Evolutionary conservation across 2,329 filamentous ascomycete genomes (phyloP), one percentile per base, ranked within the genome.

Genomic region (Arthrobotrys pseudoclavata): DNA sequence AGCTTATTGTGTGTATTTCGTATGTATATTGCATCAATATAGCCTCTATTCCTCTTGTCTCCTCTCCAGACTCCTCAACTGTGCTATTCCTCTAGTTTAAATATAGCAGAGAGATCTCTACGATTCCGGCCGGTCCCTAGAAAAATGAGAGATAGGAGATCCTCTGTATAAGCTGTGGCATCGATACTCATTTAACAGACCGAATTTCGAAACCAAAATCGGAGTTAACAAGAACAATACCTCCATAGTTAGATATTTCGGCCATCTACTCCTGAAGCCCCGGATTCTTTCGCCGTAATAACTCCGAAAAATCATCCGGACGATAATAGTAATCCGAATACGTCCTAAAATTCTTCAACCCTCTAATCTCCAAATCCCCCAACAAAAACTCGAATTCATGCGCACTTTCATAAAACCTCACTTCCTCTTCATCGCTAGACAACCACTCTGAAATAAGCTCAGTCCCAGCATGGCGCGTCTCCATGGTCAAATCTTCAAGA

Each of bases 371-470:
- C 20, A 60, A 7, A 1, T 42, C 20, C 18, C 55, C 55, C 6
- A 60, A 15, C 22, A 60, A 29, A n/a, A 60, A 60, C 18, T n/a
- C 3, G 5, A 42, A 60, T 34, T 60, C 34, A 3, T 57, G 12
- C n/a, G 42, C 34, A n/a, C 20, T 60, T 15, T n/a, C 18, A 42
- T 1, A 10, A 9, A 42, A 18, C 3, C 12, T 42, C 3, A 60
- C 20, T n/a, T 60, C 55, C 18, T 60, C 55, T 4, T 60, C 55
- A 5, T 60, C 34, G n/a, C 26, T 34, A 6, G 18, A 26, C 12
- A 40, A 10, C 55, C 55, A 60, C 20, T 15, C 2, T 6, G 55
- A 29, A 4, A 10, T 24, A 2, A 13, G 3, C 18, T 7, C 22
- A 3, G 20, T 42, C 9, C 55, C 34, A 1, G 10, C 18, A 42